A percentile compares a stretch with the other conserved stretches of the same genome.
phyloP scores from a whole-genome alignment of 352 stramenopile species.

The Globisporangium lucens region DNA sequence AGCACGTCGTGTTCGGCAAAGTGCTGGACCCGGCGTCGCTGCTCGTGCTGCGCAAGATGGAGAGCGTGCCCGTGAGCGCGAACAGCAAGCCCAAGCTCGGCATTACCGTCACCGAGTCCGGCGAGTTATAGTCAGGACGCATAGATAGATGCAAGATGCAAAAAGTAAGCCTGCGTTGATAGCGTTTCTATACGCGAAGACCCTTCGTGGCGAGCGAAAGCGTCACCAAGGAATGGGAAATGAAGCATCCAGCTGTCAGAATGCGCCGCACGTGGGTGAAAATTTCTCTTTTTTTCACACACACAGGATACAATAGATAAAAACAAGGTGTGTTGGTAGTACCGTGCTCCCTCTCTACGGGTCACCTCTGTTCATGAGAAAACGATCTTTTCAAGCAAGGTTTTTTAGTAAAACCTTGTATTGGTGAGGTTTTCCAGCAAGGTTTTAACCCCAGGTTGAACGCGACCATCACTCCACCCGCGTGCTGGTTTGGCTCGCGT shows the following conservation, averaged over 20 bases:
- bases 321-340: not conserved
- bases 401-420: constrained; percentile 7
- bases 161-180: not conserved
- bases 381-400: constrained; percentile 14
- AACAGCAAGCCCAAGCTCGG: constrained; percentile 88
- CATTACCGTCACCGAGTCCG: constrained; percentile 87
- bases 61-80: constrained; percentile 82
- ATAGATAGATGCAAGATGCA: not conserved
- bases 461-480: constrained; percentile 7
- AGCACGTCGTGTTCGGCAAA: constrained; percentile 97
- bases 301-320: not conserved
- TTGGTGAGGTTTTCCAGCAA: not conserved
- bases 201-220: not conserved
- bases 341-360: not conserved
- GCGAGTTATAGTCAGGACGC: constrained; percentile 64
- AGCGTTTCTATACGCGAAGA: not conserved
- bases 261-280: not conserved
- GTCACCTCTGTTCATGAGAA: constrained; percentile 7
- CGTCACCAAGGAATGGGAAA: not conserved
- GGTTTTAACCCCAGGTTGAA: constrained; percentile 1
- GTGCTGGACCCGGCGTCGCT: constrained; percentile 85
- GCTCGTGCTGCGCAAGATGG: constrained; percentile 88
- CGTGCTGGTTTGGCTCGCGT: constrained; percentile 11
- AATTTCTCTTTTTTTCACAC: not conserved
- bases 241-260: not conserved